Evolutionary conservation across 495 filamentous ascomycete species (phyloP).

Genomic region (Talaromyces wortmannii): DNA sequence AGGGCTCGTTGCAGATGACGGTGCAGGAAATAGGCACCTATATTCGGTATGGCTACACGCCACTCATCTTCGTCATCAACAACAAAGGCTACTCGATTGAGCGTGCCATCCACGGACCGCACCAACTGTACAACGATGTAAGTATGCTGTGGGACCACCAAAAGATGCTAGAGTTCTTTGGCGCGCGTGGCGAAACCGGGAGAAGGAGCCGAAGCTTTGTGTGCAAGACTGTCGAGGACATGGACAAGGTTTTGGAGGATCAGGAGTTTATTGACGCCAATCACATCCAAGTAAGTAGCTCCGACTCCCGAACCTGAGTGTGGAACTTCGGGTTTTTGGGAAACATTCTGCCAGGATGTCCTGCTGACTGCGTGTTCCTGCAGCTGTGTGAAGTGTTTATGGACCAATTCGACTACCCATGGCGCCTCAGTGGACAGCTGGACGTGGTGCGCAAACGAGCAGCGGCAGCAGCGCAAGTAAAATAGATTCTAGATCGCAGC

Average conservation of each 20-base stretch:
- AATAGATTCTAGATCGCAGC: background rate
- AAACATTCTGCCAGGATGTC: too few species aligned
- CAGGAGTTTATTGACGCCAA: background rate
- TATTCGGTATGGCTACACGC: conserved; percentile 58
- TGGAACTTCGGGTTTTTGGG: too few species aligned
- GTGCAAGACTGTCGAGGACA: background rate
- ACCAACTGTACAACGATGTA: conserved; percentile 70
- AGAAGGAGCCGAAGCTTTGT: background rate
- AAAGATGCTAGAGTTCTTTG: background rate
- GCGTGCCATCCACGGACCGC: conserved; percentile 65
- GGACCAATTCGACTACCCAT: background rate
- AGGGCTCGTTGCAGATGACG: conserved; percentile 74
- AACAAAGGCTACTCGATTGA: conserved; percentile 76
- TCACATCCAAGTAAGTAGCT: background rate
- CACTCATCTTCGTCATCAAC: conserved; percentile 68
- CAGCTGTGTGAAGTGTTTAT: background rate
- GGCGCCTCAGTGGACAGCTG: background rate
- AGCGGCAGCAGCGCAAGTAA: background rate
- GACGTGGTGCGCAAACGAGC: background rate
- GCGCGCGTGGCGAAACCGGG: background rate
- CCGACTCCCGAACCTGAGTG: background rate
- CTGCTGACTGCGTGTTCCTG: background rate
- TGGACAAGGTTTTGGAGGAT: background rate
- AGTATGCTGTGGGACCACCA: conserved; percentile 52
- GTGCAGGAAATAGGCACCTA: conserved; percentile 77